Conservation (phyloP, 768 basidiomycete species). For the Dentipellis fragilis region DNA sequence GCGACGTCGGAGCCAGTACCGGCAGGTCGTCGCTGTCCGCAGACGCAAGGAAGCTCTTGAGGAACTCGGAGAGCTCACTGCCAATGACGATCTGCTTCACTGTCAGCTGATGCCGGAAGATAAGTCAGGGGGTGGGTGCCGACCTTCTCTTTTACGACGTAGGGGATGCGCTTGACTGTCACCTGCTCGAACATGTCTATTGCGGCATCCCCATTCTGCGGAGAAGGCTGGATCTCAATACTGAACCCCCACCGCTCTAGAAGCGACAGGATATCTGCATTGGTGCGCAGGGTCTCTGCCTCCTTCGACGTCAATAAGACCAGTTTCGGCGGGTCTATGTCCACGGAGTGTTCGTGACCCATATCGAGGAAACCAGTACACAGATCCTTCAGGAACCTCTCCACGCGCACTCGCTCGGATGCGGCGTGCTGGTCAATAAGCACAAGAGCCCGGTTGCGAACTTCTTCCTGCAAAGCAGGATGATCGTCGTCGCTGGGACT, state of each 20-base stretch:
- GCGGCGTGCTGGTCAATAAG: constrained; percentile 97
- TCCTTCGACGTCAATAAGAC: constrained; percentile 63
- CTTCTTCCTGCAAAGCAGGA: constrained; percentile 9
- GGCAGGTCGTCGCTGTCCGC: constrained; percentile 37
- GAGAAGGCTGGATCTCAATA: constrained; percentile 29
- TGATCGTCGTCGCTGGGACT: background rate
- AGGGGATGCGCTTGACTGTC: constrained; percentile 51
- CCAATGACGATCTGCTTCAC: constrained; percentile 46
- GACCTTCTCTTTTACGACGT: constrained; percentile 62
- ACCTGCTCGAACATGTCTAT: constrained; percentile 52
- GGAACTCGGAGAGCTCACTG: constrained; percentile 63
- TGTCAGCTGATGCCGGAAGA: constrained; percentile 2
- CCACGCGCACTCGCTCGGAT: constrained; percentile 92
- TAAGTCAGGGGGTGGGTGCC: constrained; percentile 5
- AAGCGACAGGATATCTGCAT: constrained; percentile 30
- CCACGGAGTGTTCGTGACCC: constrained; percentile 23
- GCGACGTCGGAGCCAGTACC: constrained; percentile 4
- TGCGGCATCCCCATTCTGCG: constrained; percentile 17
- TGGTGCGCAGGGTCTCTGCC: constrained; percentile 36
- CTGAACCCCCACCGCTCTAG: constrained; percentile 65
- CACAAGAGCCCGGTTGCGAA: constrained; percentile 34
- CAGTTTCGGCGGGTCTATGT: constrained; percentile 43
- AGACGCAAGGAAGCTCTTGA: constrained; percentile 63
- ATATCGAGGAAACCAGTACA: constrained; percentile 53
- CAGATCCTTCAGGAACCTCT: constrained; percentile 65